Base-by-base conservation (phyloP, 2,329 filamentous ascomycete genomes). In the Diaporthe sp. region DNA sequence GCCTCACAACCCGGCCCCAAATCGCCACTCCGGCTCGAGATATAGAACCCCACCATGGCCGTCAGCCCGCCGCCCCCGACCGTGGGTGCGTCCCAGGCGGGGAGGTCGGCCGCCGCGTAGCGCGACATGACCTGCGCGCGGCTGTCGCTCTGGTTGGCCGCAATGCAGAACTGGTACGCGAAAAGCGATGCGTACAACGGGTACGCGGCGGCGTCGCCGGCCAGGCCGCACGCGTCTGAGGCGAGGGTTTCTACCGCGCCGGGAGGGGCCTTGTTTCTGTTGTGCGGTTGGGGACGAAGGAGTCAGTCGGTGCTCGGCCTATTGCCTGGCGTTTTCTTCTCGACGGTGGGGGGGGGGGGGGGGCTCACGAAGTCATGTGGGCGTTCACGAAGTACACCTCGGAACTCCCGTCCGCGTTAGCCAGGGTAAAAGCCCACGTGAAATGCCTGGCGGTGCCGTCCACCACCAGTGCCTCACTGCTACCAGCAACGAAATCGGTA, bases 121-220 rank as follows among this genome's bases (percentile, higher is more conserved):
- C 61, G 61, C n/a, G 42, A 49, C 39, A 67, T 49, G 28, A 67
- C 61, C 42, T 49, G 25, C 25, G 7, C 44, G 25, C 12, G 42
- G 22, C 8, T 22, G 25, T 34, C n/a, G 61, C 61, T 67, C 39
- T 67, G 42, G 42, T 67, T 67, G 42, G 25, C 61, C 17, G 61
- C 61, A 10, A 67, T n/a, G 42, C 20, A 67, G 61, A 49, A 67
- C 31, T 60, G 57, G 57, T 60, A 60, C 57, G 57, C 57, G 20
- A 60, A 39, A 10, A 60, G 57, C 20, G 57, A 39, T n/a, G 57
- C 34, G 12, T 60, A 60, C 34, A 60, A 6, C 17, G 28, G 10
- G 57, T 60, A 60, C 5, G 34, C 31, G 20, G 57, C 57, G 20
- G 57, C 28, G 28, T 57, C 53, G 53, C 28, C 15, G 13, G 4